A percentile compares a stretch with the other conserved stretches of the same genome.
These are phyloP conservation scores for Parastagonospora nodorum DNA, from an alignment of 2,329 filamentous ascomycete genomes.

Conservation along the genomic window DNA sequence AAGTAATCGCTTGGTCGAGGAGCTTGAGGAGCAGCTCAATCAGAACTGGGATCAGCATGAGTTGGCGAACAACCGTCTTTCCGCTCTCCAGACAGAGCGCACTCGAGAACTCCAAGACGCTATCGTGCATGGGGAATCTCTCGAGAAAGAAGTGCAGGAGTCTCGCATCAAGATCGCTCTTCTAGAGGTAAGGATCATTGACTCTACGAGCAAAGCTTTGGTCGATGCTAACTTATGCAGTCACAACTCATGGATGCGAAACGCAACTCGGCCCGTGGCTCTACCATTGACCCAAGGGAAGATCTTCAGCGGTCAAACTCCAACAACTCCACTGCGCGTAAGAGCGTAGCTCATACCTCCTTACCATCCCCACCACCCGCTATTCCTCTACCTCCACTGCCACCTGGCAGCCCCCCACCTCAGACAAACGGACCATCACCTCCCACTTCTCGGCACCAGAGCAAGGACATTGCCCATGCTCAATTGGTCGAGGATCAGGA, in stretches of 20 bases:
- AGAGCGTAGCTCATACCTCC: conserved; percentile 80
- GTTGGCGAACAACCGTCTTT: conserved; percentile 80
- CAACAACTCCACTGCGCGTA: conserved; percentile 73
- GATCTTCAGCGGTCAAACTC: conserved; percentile 62
- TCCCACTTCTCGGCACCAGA: conserved; percentile 71
- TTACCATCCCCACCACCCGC: conserved; percentile 92
- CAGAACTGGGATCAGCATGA: conserved; percentile 95
- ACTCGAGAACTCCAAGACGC: conserved; percentile 50
- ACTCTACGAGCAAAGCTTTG: background rate
- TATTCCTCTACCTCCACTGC: conserved; percentile 92
- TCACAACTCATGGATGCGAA: conserved; percentile 66
- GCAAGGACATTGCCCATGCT: conserved; percentile 77
- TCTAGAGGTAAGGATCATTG: conserved; percentile 69
- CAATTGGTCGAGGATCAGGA: conserved; percentile 95
- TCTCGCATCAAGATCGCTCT: conserved; percentile 73
- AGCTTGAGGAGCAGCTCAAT: conserved; percentile 95
- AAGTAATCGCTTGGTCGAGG: conserved; percentile 88
- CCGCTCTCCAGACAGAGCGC: conserved; percentile 61
- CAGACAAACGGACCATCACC: conserved; percentile 61
- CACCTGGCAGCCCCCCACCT: conserved; percentile 53
- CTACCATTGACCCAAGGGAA: conserved; percentile 49
- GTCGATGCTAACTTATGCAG: conserved; percentile 48
- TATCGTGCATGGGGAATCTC: conserved; percentile 48
- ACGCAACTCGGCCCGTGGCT: conserved; percentile 54
- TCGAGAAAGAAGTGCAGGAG: conserved; percentile 73